phyloP scores from a whole-genome alignment of 2,329 filamentous ascomycete genomes.

The Hawksworthiomyces lignivorus region DNA sequence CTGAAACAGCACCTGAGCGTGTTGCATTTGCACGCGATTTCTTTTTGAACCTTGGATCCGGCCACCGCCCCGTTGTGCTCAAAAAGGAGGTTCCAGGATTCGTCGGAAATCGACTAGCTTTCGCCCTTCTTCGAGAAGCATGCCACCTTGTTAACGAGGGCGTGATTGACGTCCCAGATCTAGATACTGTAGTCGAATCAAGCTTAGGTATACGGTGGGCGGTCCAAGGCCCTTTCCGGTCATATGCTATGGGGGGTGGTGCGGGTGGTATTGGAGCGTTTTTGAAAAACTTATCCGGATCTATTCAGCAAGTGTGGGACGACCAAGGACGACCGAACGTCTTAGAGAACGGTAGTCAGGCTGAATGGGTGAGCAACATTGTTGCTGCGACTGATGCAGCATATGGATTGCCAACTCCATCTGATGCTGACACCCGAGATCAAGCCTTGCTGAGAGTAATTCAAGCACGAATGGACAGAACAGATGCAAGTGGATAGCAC shows the following conservation, averaged over 20 bases:
- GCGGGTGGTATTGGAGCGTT: not conserved
- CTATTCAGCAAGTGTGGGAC: conserved; percentile 2
- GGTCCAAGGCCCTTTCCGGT: conserved; percentile 7
- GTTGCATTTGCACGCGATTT: conserved; percentile 26
- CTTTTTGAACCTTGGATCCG: conserved; percentile 25
- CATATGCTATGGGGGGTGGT: conserved; percentile 9
- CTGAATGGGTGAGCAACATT: not conserved
- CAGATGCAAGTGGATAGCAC: too few species aligned
- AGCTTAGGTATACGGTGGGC: conserved; percentile 12
- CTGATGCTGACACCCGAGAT: conserved; percentile 1
- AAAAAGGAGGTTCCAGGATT: conserved; percentile 34
- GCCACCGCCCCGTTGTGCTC: conserved; percentile 32
- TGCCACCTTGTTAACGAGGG: conserved; percentile 26
- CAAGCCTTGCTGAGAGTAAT: not conserved
- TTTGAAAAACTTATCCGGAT: not conserved
- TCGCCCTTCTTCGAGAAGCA: conserved; percentile 28
- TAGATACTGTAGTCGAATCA: conserved; percentile 14
- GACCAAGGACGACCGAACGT: conserved; percentile 1
- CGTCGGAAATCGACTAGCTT: conserved; percentile 38
- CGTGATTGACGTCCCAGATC: conserved; percentile 21
- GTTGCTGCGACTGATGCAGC: conserved; percentile 1
- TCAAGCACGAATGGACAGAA: not conserved
- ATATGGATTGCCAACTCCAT: conserved; percentile 1
- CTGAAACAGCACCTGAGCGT: conserved; percentile 19
- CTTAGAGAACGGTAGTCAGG: not conserved